phyloP scores from a whole-genome alignment of 352 stramenopile species.

The Phytophthora kernoviae region DNA sequence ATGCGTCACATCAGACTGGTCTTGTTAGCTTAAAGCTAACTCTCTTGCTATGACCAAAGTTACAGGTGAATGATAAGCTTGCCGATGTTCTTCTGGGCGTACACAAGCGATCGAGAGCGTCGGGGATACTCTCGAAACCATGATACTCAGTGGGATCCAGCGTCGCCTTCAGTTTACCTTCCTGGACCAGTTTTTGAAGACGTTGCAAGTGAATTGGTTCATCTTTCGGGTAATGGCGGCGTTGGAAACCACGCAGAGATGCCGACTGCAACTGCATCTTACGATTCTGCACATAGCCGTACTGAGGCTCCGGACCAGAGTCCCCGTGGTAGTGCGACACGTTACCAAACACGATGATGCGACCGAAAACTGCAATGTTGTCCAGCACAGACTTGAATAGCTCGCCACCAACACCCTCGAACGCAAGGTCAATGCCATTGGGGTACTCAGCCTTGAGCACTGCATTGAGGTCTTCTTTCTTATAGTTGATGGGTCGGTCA shows the following conservation, averaged over 20 bases:
- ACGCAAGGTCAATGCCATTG: slow-evolving; percentile 26
- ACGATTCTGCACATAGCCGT: not conserved
- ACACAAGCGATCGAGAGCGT: slow-evolving; percentile 53
- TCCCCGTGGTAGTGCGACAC: not conserved
- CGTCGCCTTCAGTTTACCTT: slow-evolving; percentile 9
- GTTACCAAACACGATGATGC: slow-evolving; percentile 1
- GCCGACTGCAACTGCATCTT: slow-evolving; percentile 1
- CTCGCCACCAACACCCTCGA: slow-evolving; percentile 8
- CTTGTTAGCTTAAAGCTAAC: too few species aligned
- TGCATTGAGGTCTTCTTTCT: slow-evolving; percentile 30
- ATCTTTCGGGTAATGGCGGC: not conserved
- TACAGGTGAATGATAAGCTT: slow-evolving; percentile 60
- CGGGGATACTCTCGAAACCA: slow-evolving; percentile 37
- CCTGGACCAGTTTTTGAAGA: not conserved
- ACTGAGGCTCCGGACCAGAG: not conserved
- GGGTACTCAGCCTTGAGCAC: slow-evolving; percentile 38
- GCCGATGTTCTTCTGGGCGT: slow-evolving; percentile 68
- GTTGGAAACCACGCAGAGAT: not conserved
- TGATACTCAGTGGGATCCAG: slow-evolving; percentile 32
- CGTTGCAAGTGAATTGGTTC: not conserved
- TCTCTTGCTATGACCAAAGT: too few species aligned
- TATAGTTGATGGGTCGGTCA: slow-evolving; percentile 68
- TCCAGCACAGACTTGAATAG: not conserved
- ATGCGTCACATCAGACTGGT: too few species aligned
- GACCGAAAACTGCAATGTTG: not conserved